Evolutionary conservation across 495 filamentous ascomycete genomes (phyloP).

Genomic region (Saxophila tyrrhenica): DNA sequence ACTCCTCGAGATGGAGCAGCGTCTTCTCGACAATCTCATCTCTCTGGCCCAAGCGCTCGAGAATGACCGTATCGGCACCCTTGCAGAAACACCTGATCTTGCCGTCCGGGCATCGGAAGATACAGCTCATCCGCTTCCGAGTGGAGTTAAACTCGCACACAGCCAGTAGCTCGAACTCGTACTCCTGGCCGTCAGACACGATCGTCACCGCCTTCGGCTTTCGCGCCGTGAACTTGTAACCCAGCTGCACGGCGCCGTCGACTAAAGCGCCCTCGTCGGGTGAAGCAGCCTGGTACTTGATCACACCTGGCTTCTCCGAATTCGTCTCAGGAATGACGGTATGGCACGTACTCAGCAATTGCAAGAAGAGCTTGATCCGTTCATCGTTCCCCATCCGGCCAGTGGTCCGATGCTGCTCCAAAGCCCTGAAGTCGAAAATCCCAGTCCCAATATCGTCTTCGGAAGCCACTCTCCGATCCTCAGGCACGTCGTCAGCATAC

Average conservation of each 20-base stretch:
- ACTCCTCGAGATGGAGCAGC: slow-evolving; percentile 89
- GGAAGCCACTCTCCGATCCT: slow-evolving; percentile 71
- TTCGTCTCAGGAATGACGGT: slow-evolving; percentile 91
- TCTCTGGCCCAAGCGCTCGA: slow-evolving; percentile 67
- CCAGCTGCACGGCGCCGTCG: slow-evolving; percentile 74
- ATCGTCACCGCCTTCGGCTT: slow-evolving; percentile 81
- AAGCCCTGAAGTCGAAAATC: slow-evolving; percentile 74
- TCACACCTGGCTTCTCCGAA: slow-evolving; percentile 60
- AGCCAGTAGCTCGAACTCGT: slow-evolving; percentile 84
- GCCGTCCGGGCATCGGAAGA: slow-evolving; percentile 92
- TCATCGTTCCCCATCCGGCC: slow-evolving; percentile 43
- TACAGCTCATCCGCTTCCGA: slow-evolving; percentile 93
- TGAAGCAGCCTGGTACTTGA: slow-evolving; percentile 97
- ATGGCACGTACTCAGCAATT: slow-evolving; percentile 82
- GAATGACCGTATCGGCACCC: slow-evolving; percentile 93
- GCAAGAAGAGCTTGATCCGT: slow-evolving; percentile 80
- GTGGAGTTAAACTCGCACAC: slow-evolving; percentile 99
- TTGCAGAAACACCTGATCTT: slow-evolving; percentile 90
- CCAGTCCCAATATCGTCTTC: slow-evolving; percentile 62
- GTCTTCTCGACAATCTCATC: slow-evolving; percentile 74
- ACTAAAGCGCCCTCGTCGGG: slow-evolving; percentile 96
- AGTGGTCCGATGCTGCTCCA: slow-evolving; percentile 31
- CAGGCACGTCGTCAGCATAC: slow-evolving; percentile 85
- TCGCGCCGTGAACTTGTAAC: slow-evolving; percentile 81
- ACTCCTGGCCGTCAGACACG: slow-evolving; percentile 49